A percentile compares a stretch with the other conserved stretches of the same genome.
Conservation (phyloP, 2,329 filamentous ascomycete species). For the Aspergillus novofumigatus region DNA sequence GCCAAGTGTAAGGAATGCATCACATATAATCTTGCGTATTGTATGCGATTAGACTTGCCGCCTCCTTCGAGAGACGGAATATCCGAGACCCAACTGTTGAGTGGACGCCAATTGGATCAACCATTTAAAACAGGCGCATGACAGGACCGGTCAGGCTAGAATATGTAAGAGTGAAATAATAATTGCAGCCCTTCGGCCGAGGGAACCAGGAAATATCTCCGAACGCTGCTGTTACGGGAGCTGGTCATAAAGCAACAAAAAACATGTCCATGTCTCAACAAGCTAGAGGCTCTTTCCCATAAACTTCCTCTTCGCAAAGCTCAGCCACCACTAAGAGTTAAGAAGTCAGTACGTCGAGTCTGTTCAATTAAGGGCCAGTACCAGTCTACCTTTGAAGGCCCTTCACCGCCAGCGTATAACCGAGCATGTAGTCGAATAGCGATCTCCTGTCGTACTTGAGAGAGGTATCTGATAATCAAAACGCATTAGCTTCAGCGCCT, state of each 20-base stretch:
- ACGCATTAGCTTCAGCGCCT: background rate
- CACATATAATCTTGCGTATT: background rate
- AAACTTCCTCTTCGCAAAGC: slow-evolving; percentile 98
- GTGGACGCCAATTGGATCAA: background rate
- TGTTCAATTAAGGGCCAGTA: background rate
- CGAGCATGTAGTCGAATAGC: slow-evolving; percentile 76
- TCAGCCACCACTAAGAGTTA: slow-evolving; percentile 84
- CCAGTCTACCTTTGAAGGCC: slow-evolving; percentile 57
- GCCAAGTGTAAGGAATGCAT: too few species aligned
- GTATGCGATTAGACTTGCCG: background rate
- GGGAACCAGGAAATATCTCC: background rate
- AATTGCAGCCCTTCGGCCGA: background rate
- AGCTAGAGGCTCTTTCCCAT: slow-evolving; percentile 86
- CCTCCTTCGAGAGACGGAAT: background rate
- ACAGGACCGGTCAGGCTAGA: background rate
- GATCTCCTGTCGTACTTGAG: slow-evolving; percentile 89
- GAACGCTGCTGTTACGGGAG: background rate
- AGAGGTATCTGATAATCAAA: slow-evolving; percentile 50
- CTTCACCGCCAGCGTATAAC: slow-evolving; percentile 73
- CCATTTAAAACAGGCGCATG: background rate
- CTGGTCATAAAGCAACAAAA: slow-evolving; percentile 8
- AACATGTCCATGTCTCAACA: slow-evolving; percentile 17
- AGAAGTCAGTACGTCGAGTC: slow-evolving; percentile 24
- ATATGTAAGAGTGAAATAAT: background rate
- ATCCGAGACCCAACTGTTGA: background rate